Evolutionary conservation across 345 rosid genomes (phyloP).

Genomic region (Lepidium africanum): DNA sequence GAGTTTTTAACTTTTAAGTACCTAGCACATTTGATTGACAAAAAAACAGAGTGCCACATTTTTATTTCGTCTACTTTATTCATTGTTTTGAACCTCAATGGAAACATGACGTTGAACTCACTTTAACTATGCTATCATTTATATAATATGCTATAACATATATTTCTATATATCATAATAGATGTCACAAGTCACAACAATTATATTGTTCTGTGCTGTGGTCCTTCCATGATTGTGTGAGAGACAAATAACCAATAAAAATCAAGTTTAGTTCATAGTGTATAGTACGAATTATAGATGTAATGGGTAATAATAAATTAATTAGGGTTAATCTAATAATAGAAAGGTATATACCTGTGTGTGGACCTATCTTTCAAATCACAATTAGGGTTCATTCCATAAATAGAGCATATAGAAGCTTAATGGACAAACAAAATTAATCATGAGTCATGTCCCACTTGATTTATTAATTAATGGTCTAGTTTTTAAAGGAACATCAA

Average conservation of each 20-base stretch:
- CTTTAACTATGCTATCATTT: background rate
- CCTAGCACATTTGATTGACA: too few species aligned
- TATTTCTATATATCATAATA: background rate
- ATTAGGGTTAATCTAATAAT: slow-evolving; percentile 15
- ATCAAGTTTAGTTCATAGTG: slow-evolving; percentile 7
- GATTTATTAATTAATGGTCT: slow-evolving; percentile 25
- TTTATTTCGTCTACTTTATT: background rate
- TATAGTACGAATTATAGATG: background rate
- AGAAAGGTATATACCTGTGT: slow-evolving; percentile 19
- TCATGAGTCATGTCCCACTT: slow-evolving; percentile 27
- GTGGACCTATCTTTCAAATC: slow-evolving; percentile 24
- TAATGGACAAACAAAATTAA: slow-evolving; percentile 20
- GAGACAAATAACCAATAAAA: slow-evolving; percentile 15
- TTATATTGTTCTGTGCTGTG: slow-evolving; percentile 19
- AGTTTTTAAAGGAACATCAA: background rate
- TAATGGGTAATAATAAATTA: background rate
- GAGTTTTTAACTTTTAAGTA: too few species aligned
- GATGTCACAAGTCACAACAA: background rate
- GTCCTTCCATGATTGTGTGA: slow-evolving; percentile 24
- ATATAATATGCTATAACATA: background rate
- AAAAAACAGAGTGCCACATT: too few species aligned
- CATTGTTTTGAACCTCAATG: background rate
- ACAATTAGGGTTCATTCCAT: slow-evolving; percentile 23
- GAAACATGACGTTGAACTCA: slow-evolving; percentile 23
- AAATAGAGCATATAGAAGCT: slow-evolving; percentile 9